Conservation (phyloP, 2,329 filamentous ascomycete species). For the Dryadomyces quercus-mongolicae region DNA sequence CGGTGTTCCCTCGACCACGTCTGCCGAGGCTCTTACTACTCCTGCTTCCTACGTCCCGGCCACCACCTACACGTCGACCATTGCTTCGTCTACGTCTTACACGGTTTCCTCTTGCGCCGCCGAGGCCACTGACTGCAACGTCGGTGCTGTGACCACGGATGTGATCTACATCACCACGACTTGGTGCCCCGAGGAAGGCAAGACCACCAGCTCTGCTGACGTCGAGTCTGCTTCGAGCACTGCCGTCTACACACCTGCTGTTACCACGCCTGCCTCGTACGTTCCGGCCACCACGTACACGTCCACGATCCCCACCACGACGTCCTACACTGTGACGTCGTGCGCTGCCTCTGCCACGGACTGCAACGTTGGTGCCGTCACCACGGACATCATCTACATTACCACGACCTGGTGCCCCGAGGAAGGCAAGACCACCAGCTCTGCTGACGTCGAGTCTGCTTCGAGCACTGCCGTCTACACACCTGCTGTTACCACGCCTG, state of each 20-base stretch:
- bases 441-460: too few relatives aligned
- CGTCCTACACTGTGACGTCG: neutral
- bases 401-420: neutral
- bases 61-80: neutral
- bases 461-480: too few relatives aligned
- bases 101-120: too few relatives aligned
- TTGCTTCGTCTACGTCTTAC: too few relatives aligned
- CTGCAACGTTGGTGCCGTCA: neutral
- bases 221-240: too few relatives aligned
- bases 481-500: too few relatives aligned
- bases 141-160: neutral
- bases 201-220: too few relatives aligned
- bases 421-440: too few relatives aligned
- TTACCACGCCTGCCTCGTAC: neutral
- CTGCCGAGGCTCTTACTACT: too few relatives aligned
- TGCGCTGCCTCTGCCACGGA: neutral
- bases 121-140: neutral
- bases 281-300: neutral
- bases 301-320: neutral
- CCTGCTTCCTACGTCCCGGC: neutral
- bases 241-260: too few relatives aligned
- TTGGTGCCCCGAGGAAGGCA: neutral
- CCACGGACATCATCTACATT: neutral
- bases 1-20: too few relatives aligned
- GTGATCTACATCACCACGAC: neutral